Conservation (phyloP, 192 early-diverging fungal species). For the Gamsiella multidivaricata region DNA sequence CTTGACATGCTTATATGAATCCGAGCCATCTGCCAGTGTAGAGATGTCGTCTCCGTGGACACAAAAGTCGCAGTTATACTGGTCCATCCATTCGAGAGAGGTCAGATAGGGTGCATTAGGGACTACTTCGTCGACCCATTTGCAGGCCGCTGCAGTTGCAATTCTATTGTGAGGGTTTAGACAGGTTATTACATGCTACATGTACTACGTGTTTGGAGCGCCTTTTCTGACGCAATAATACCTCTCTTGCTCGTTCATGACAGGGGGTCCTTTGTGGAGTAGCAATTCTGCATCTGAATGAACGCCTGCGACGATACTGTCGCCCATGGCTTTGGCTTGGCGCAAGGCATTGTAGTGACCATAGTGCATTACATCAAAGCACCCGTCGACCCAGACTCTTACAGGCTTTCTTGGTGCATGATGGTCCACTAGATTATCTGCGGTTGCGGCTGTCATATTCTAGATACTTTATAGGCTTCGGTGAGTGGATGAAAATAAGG, state of each 20-base stretch:
- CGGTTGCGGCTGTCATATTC: not conserved
- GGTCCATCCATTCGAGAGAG: constrained; percentile 81
- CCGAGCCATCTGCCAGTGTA: constrained; percentile 90
- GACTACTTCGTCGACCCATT: constrained; percentile 89
- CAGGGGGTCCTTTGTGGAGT: constrained; percentile 92
- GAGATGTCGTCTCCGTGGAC: constrained; percentile 98
- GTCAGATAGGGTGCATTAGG: constrained; percentile 90
- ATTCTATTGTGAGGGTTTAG: constrained; percentile 67
- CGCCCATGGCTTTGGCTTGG: constrained; percentile 92
- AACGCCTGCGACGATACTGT: constrained; percentile 90
- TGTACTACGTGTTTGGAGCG: too few relatives aligned
- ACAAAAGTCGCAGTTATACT: constrained; percentile 88
- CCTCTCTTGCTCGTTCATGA: constrained; percentile 93
- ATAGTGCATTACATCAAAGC: constrained; percentile 96
- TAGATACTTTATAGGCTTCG: too few relatives aligned
- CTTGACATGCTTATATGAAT: constrained; percentile 92
- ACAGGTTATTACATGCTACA: too few relatives aligned
- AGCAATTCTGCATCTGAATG: constrained; percentile 92
- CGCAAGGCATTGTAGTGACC: constrained; percentile 88
- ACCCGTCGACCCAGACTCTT: constrained; percentile 86
- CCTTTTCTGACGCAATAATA: constrained; percentile 24
- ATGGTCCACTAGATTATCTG: not conserved
- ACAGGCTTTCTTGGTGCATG: not conserved
- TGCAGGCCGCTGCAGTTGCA: constrained; percentile 90
- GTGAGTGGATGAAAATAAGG: too few relatives aligned